phyloP scores from a whole-genome alignment of 345 rosid genomes.

The Eucalyptus fibrosa region DNA sequence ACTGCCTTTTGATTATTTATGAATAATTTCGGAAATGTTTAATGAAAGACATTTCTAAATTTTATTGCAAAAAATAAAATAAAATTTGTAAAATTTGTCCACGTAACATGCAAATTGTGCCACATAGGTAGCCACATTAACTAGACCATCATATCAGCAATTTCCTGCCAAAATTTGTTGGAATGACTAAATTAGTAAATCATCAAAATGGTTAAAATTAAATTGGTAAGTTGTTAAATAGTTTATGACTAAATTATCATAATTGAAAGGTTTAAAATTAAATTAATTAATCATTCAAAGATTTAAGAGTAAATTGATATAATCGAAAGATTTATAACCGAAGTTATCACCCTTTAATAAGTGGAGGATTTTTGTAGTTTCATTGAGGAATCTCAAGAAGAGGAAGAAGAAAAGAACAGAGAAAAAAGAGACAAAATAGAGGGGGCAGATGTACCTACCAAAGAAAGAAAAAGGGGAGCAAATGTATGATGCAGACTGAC shows the following conservation, averaged over 20 bases:
- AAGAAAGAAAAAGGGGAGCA: background rate
- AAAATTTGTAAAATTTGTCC: background rate
- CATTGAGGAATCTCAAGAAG: background rate
- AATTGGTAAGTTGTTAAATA: too few relatives aligned
- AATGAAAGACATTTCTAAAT: too few relatives aligned
- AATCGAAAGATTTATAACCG: fast-evolving
- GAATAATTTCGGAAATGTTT: background rate
- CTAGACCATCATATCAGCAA: fast-evolving
- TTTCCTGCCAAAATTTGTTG: fast-evolving
- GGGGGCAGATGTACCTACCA: background rate
- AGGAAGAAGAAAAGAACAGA: background rate
- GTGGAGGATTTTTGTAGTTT: background rate
- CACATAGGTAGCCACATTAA: fast-evolving
- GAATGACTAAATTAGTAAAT: too few relatives aligned
- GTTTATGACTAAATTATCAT: too few relatives aligned
- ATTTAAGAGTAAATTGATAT: too few relatives aligned
- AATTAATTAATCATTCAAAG: too few relatives aligned
- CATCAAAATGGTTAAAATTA: too few relatives aligned
- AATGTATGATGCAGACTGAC: background rate
- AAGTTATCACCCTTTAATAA: fast-evolving
- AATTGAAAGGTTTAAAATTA: fast-evolving
- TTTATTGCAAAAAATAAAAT: too few relatives aligned
- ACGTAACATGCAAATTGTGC: fast-evolving
- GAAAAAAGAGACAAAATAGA: background rate
- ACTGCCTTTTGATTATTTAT: too few relatives aligned